A percentile compares a stretch with the other conserved stretches of the same genome.
phyloP scores from a whole-genome alignment of 2,329 filamentous ascomycete genomes.

The Paecilomyces variotii region DNA sequence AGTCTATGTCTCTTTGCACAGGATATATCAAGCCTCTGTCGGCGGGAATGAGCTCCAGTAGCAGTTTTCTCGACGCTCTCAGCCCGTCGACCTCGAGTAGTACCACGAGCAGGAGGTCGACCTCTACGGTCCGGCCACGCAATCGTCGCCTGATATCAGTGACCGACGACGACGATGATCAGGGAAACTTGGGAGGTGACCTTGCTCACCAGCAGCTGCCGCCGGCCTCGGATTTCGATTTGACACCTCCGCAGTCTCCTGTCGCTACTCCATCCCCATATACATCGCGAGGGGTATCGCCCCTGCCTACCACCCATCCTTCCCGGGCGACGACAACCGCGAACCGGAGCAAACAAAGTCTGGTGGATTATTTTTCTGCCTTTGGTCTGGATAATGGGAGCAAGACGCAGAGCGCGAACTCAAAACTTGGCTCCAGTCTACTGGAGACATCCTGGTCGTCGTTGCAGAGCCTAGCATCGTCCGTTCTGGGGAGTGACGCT shows the following conservation, averaged over 20 bases:
- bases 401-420: slow-evolving; percentile 2
- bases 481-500: slow-evolving; percentile 37
- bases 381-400: slow-evolving; percentile 10
- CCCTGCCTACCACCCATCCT: slow-evolving; percentile 30
- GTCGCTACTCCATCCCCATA: slow-evolving; percentile 34
- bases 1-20: slow-evolving; percentile 8
- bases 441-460: slow-evolving; percentile 43
- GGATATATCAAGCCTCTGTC: slow-evolving; percentile 5
- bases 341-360: slow-evolving; percentile 13
- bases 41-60: slow-evolving; percentile 36
- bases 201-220: slow-evolving; percentile 16
- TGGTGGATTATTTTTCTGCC: slow-evolving; percentile 13
- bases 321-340: slow-evolving; percentile 22
- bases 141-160: slow-evolving; percentile 37
- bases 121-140: slow-evolving; percentile 36
- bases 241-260: slow-evolving; percentile 31
- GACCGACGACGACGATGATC: slow-evolving; percentile 28
- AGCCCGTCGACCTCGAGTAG: slow-evolving; percentile 25
- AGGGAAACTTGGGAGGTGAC: slow-evolving; percentile 3
- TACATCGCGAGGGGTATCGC: slow-evolving; percentile 28
- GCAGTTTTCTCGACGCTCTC: slow-evolving; percentile 26
- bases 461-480: slow-evolving; percentile 40
- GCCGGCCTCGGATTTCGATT: slow-evolving; percentile 19
- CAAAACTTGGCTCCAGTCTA: slow-evolving; percentile 25
- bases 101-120: slow-evolving; percentile 22